These are phyloP conservation scores for Huntiella abstrusa DNA, from an alignment of 2,329 filamentous ascomycete genomes.

Conservation along the genomic window DNA sequence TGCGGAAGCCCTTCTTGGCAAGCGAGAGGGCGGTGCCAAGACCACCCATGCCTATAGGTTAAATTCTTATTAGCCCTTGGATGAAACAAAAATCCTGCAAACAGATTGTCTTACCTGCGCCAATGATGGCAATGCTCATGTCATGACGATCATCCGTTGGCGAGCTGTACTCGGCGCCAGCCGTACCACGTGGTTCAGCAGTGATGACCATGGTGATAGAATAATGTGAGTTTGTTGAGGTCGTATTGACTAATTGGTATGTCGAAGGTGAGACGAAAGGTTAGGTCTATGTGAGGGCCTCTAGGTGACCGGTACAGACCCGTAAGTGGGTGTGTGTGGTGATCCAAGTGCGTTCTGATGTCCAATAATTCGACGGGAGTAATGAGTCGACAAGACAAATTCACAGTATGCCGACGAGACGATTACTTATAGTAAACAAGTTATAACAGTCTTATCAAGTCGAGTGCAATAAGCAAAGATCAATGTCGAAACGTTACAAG, in stretches of 20 bases:
- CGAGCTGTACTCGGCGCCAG: constrained; percentile 1
- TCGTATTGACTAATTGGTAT: background rate
- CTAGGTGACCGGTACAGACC: background rate
- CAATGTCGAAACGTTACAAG: no score
- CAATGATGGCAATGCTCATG: constrained; percentile 30
- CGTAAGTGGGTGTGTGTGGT: no score
- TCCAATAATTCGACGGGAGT: no score
- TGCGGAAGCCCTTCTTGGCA: constrained; percentile 55
- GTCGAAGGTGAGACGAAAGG: background rate
- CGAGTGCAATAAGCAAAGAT: no score
- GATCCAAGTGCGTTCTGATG: no score
- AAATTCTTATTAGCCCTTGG: background rate
- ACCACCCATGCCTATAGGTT: constrained; percentile 52
- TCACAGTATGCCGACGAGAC: no score
- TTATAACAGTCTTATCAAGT: no score
- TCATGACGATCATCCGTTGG: constrained; percentile 12
- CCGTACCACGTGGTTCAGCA: no score
- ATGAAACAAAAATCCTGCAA: background rate
- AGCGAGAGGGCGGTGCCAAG: constrained; percentile 53
- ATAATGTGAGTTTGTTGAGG: background rate
- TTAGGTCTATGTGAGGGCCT: background rate
- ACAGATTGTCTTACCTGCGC: constrained; percentile 25
- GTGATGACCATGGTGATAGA: constrained; percentile 9
- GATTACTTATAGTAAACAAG: no score
- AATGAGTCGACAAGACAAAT: no score